phyloP scores from a whole-genome alignment of 2,329 filamentous ascomycete genomes.

The Fusarium sp. region DNA sequence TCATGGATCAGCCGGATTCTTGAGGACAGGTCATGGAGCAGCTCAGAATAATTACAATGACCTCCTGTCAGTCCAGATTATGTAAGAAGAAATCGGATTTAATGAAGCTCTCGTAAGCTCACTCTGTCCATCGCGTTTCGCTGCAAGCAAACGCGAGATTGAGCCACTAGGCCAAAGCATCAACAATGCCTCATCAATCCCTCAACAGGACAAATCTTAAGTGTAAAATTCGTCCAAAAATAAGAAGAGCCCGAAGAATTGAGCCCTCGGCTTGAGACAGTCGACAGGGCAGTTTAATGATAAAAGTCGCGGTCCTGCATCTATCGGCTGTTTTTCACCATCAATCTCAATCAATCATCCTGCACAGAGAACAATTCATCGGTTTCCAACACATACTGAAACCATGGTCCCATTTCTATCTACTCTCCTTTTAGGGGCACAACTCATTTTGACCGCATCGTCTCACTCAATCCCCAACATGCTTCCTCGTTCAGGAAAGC shows the following conservation, averaged over 20 bases:
- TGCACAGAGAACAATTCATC: fast-evolving
- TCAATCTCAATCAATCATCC: no score
- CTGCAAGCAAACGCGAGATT: background rate
- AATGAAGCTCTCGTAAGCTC: background rate
- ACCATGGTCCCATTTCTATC: background rate
- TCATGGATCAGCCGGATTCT: no score
- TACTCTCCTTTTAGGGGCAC: background rate
- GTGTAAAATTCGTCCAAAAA: background rate
- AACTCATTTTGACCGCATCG: background rate
- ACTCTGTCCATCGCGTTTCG: background rate
- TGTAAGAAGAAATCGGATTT: background rate
- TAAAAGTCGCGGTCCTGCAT: background rate
- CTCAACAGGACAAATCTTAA: background rate
- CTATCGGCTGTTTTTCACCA: no score
- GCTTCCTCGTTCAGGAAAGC: background rate
- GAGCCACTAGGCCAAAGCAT: background rate
- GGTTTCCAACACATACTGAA: fast-evolving
- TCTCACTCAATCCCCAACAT: background rate
- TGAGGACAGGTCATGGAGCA: background rate
- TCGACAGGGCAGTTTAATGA: background rate
- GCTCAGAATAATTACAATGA: background rate
- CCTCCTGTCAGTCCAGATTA: no score
- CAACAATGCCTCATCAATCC: background rate
- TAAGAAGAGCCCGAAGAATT: background rate
- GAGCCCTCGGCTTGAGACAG: background rate